Conservation (phyloP, 176 grass and related monocot genomes). For the Oryza australiensis region DNA sequence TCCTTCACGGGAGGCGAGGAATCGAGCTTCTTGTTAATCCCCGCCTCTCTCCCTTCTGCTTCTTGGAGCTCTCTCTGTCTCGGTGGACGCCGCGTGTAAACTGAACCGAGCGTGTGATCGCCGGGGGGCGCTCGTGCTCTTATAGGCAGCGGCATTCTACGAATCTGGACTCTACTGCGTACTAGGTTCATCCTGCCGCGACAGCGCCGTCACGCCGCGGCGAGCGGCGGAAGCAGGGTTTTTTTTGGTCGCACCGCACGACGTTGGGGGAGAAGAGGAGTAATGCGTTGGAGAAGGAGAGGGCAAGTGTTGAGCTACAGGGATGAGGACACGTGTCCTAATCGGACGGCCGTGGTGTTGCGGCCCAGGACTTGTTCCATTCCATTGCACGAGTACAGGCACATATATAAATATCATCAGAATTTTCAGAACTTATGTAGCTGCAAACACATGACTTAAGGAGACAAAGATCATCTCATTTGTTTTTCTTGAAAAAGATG, state of each 20-base stretch:
- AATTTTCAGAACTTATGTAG: not conserved
- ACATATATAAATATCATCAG: too few species aligned
- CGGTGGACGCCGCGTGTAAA: not conserved
- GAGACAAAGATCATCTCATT: not conserved
- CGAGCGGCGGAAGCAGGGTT: too few species aligned
- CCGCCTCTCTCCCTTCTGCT: too few species aligned
- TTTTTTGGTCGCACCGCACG: too few species aligned
- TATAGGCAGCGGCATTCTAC: conserved; percentile 6
- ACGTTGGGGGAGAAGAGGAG: too few species aligned
- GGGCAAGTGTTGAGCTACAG: not conserved
- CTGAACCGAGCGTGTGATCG: not conserved
- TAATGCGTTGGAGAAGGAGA: too few species aligned
- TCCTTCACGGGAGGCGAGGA: not conserved
- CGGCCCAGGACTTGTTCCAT: not conserved
- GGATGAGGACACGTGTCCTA: not conserved
- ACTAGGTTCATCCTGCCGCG: not conserved
- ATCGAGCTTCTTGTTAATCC: not conserved
- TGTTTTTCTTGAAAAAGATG: not conserved
- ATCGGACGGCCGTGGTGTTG: not conserved
- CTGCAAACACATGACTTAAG: not conserved
- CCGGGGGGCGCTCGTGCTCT: not conserved
- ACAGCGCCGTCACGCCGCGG: too few species aligned
- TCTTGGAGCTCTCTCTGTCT: not conserved
- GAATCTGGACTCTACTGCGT: not conserved
- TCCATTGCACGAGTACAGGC: too few species aligned